phyloP scores from a whole-genome alignment of 140 eudicot genomes.

The Stevia rebaudiana region DNA sequence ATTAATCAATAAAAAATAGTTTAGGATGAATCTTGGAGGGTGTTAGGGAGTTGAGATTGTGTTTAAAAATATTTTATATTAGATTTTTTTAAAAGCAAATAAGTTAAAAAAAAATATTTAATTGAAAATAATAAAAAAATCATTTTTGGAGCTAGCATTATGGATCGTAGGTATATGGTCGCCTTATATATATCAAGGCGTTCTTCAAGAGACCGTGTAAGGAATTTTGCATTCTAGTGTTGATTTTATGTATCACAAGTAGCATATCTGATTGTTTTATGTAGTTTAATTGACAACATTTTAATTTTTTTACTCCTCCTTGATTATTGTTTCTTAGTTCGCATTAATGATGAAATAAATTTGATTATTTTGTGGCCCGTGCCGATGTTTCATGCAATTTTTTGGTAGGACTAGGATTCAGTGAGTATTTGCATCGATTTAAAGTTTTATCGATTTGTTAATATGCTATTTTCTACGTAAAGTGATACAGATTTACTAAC shows the following conservation, averaged over 20 bases:
- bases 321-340: neutral
- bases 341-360: neutral
- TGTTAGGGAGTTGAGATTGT: no score
- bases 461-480: neutral
- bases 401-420: no score
- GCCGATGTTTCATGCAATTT: no score
- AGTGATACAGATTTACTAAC: neutral
- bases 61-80: no score
- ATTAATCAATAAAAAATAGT: no score
- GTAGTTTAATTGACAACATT: neutral
- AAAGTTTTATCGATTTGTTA: neutral
- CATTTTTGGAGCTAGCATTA: slow-evolving; percentile 52
- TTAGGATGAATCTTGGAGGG: no score
- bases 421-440: neutral
- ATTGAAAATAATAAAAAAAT: no score
- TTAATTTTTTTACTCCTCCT: neutral
- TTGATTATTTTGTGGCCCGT: neutral
- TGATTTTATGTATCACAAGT: neutral
- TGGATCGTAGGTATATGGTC: slow-evolving; percentile 89
- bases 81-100: no score
- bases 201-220: slow-evolving; percentile 86
- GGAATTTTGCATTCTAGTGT: slow-evolving; percentile 6
- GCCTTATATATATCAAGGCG: slow-evolving; percentile 85
- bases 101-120: no score
- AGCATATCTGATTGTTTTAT: neutral